Base-by-base conservation (phyloP, 768 basidiomycete species). In the Tylopilus vinaceipallidus region DNA sequence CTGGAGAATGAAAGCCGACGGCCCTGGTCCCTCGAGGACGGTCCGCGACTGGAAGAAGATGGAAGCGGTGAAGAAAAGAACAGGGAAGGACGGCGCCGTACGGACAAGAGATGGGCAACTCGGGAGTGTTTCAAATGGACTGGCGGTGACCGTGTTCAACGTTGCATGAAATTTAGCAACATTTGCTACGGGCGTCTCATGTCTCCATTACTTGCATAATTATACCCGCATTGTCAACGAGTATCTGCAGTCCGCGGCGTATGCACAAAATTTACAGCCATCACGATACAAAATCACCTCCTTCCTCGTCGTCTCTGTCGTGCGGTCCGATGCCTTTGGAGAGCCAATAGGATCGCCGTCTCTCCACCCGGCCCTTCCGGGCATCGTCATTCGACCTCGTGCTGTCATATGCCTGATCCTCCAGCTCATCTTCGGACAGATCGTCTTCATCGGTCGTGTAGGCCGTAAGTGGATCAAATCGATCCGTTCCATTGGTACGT, bases 261-360 rank as follows among this genome's bases (percentile, higher is more conserved):
- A 8, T 27, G 10, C 23, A 33, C 38, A 17, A 27, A 20, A 23
- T 17, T 10, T 24, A 24, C 36, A 3, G 8, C 11, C 30, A 52
- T 55, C 38, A 49, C 3, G 26, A 3, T 33, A 46, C 44, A 23
- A 36, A 49, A 19, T 33, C 49, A 20, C 29, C 26, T 5, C 16
- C 30, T 10, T 55, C 51, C 27, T 50, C 53, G 20, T 47, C 49
- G 9, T 54, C 60, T 47, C 60, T 61, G 23, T 67, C 58, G 45
- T 49, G 26, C 17, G 59, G 64, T 29, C 71, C 72, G 57, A 65
- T 63, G 6, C 70, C 75, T 50, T 84, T 86, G 19, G 80, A 78
- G 37, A 83, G 56, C 84, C 83, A 83, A 61, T 77, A 84, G 5
- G 73, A 75, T 48, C 81, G 73, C 27, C 71, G 75, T 51, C 40